These are phyloP conservation scores for Fusarium sulawesiense DNA, from an alignment of 2,329 filamentous ascomycete species.

Conservation along the genomic window DNA sequence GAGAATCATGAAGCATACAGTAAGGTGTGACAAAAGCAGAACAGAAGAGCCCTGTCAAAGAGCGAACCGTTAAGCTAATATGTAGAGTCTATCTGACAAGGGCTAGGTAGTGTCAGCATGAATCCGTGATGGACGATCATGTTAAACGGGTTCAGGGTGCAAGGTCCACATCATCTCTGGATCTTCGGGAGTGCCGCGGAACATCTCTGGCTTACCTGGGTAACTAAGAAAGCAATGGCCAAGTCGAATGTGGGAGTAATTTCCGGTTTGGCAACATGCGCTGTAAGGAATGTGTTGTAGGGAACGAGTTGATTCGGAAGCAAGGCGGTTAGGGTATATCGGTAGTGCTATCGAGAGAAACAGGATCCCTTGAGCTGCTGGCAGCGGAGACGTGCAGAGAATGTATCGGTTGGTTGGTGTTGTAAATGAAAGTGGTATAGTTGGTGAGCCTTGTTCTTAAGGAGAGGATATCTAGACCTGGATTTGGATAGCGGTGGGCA, in stretches of 20 bases:
- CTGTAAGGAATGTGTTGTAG: slow-evolving; percentile 42
- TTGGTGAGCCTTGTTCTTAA: slow-evolving; percentile 37
- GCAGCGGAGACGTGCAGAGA: slow-evolving; percentile 29
- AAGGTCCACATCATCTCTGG: slow-evolving; percentile 47
- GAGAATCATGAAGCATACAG: slow-evolving; percentile 58
- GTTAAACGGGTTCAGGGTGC: slow-evolving; percentile 41
- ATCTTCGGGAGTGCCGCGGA: slow-evolving; percentile 48
- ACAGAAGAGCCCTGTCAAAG: slow-evolving; percentile 35
- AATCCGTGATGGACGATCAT: slow-evolving; percentile 39
- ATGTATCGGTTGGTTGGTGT: slow-evolving; percentile 24
- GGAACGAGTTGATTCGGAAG: slow-evolving; percentile 38
- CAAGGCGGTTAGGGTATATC: slow-evolving; percentile 39
- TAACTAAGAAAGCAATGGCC: slow-evolving; percentile 47
- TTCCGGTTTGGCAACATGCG: slow-evolving; percentile 46
- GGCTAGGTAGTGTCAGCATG: slow-evolving; percentile 45
- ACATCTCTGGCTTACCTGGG: slow-evolving; percentile 46
- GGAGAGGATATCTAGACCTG: slow-evolving; percentile 30
- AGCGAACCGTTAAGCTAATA: slow-evolving; percentile 44
- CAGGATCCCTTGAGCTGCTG: slow-evolving; percentile 31
- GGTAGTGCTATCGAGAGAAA: slow-evolving; percentile 36
- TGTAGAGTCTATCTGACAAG: slow-evolving; percentile 43
- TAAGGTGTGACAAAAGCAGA: slow-evolving; percentile 64
- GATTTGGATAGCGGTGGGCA: slow-evolving; percentile 26
- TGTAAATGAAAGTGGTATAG: slow-evolving; percentile 44
- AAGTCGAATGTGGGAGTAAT: slow-evolving; percentile 47